These are phyloP conservation scores for Cicer judaicum DNA, from an alignment of 306 rosid species.

Conservation along the genomic window DNA sequence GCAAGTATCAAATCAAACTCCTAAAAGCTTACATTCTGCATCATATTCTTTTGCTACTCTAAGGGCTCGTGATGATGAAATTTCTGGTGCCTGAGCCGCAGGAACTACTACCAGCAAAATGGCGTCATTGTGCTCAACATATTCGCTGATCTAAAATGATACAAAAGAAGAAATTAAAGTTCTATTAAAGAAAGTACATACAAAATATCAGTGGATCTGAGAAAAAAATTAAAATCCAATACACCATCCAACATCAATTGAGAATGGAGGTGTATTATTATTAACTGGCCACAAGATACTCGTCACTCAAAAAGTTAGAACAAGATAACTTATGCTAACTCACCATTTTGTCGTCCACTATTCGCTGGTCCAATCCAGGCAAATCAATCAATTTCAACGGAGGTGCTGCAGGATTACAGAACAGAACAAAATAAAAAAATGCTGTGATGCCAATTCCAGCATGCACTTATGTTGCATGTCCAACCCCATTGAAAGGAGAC, in stretches of 20 bases:
- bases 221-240: conserved; percentile 25
- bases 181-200: conserved; percentile 40
- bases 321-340: conserved; percentile 46
- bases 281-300: conserved; percentile 12
- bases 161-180: conserved; percentile 45
- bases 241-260: conserved; percentile 23
- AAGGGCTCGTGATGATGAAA: conserved; percentile 88
- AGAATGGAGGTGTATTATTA: conserved; percentile 31
- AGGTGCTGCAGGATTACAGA: conserved; percentile 68
- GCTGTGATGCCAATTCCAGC: conserved; percentile 15
- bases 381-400: conserved; percentile 93
- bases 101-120: conserved; percentile 84
- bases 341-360: conserved; percentile 80
- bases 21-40: conserved; percentile 72
- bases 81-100: conserved; percentile 92
- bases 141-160: conserved; percentile 75
- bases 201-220: conserved; percentile 34
- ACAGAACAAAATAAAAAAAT: conserved; percentile 35
- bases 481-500: not conserved
- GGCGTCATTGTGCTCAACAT: conserved; percentile 92
- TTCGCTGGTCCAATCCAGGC: conserved; percentile 96
- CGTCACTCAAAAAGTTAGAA: conserved; percentile 15
- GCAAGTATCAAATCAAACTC: conserved; percentile 31
- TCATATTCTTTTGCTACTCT: conserved; percentile 86
- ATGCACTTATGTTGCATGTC: conserved; percentile 12